Evolutionary conservation across 2,329 filamentous ascomycete genomes (phyloP).

Genomic region (Dactylellina haptotyla): DNA sequence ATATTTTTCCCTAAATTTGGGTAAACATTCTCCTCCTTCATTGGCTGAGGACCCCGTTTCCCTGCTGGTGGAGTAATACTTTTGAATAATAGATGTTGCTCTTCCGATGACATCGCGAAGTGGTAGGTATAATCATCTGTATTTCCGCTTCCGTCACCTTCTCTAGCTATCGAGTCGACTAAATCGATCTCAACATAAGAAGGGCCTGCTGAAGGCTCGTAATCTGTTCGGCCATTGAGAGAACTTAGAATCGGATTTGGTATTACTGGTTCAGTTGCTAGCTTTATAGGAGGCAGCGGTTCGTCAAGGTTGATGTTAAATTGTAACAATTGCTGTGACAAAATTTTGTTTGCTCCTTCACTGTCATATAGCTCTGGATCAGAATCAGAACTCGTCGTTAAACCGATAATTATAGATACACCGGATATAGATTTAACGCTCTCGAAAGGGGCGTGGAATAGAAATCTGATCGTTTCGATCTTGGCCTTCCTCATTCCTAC

Average conservation of each 20-base stretch:
- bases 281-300: no score
- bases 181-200: slow-evolving; percentile 2
- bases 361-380: no score
- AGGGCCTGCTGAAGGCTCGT: not conserved
- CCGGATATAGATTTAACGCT: no score
- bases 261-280: not conserved
- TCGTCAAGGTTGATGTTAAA: no score
- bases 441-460: not conserved
- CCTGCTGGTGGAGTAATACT: not conserved
- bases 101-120: slow-evolving; percentile 18
- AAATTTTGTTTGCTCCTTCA: no score
- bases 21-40: not conserved
- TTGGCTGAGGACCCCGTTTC: not conserved
- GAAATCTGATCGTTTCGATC: not conserved
- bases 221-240: not conserved
- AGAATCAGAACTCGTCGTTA: no score
- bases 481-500: slow-evolving; percentile 2
- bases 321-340: no score
- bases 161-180: not conserved
- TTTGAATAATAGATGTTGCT: slow-evolving; percentile 1
- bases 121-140: not conserved
- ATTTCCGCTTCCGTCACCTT: not conserved
- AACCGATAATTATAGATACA: no score
- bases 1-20: not conserved
- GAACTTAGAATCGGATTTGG: not conserved